These are phyloP conservation scores for Hymenoscyphus salicellus DNA, from an alignment of 2,329 filamentous ascomycete species.

Conservation along the genomic window DNA sequence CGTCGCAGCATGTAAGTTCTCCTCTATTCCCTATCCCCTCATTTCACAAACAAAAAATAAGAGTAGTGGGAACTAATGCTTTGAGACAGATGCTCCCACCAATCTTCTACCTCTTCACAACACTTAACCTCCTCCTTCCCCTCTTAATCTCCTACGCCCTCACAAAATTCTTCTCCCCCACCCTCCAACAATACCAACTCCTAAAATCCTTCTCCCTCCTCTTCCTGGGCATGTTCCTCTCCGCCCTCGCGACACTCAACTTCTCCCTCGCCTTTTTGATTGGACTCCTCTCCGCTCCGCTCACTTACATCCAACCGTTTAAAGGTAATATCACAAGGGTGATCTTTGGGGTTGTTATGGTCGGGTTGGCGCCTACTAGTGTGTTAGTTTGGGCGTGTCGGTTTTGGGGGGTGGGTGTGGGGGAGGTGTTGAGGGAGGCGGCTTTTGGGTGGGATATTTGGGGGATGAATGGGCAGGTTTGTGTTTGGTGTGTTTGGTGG, in stretches of 20 bases:
- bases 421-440: slow-evolving; percentile 64
- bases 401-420: slow-evolving; percentile 49
- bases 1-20: slow-evolving; percentile 56
- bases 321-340: slow-evolving; percentile 40
- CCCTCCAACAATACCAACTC: slow-evolving; percentile 69
- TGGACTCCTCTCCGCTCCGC: slow-evolving; percentile 72
- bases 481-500: slow-evolving; percentile 96
- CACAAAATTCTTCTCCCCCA: slow-evolving; percentile 50
- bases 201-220: slow-evolving; percentile 92
- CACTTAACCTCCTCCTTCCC: slow-evolving; percentile 56
- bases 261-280: slow-evolving; percentile 87
- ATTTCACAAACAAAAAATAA: no score
- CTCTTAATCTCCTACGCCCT: slow-evolving; percentile 55
- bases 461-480: slow-evolving; percentile 83
- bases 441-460: slow-evolving; percentile 87
- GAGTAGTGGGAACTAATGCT: no score
- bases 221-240: slow-evolving; percentile 84
- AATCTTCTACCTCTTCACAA: slow-evolving; percentile 57
- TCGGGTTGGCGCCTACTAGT: slow-evolving; percentile 58
- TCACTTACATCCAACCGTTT: slow-evolving; percentile 67
- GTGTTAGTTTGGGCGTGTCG: slow-evolving; percentile 49
- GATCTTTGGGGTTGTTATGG: slow-evolving; percentile 50
- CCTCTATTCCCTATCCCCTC: no score
- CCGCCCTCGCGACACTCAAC: slow-evolving; percentile 89
- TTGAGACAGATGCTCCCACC: slow-evolving; percentile 60